A percentile compares a stretch with the other conserved stretches of the same genome.
Evolutionary conservation across 176 grass and related monocot genomes (phyloP).

Genomic region (Urochloa ruziziensis): DNA sequence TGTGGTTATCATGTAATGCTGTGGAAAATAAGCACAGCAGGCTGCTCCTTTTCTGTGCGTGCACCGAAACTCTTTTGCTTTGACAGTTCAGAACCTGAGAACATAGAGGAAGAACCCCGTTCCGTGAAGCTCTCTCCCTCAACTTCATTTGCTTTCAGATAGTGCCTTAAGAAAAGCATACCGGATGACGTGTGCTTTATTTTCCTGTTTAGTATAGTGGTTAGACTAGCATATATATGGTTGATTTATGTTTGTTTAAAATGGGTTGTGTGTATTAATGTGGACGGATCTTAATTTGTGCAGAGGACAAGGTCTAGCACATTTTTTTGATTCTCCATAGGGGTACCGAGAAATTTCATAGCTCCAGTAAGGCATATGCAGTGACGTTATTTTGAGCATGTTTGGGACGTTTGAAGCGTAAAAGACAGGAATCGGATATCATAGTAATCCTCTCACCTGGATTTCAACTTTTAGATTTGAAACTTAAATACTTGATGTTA

Average conservation of each 20-base stretch:
- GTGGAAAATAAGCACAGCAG: conserved; percentile 10
- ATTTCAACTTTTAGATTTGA: neutral
- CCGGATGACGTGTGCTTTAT: neutral
- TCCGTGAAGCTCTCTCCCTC: neutral
- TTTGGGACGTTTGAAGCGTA: neutral
- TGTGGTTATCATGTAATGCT: conserved; percentile 24
- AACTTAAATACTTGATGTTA: neutral
- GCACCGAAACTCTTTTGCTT: conserved; percentile 7
- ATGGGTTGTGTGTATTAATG: neutral
- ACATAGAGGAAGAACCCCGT: neutral
- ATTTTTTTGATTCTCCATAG: neutral
- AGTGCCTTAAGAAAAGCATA: neutral
- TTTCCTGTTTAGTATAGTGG: neutral
- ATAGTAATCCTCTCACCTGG: neutral
- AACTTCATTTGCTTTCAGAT: neutral
- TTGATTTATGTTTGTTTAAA: neutral
- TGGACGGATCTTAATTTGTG: neutral
- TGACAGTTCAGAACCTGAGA: neutral
- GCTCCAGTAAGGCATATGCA: neutral
- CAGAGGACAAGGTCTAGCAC: neutral
- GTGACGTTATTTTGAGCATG: neutral
- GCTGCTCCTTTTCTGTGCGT: neutral
- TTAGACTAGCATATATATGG: neutral
- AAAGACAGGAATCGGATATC: neutral
- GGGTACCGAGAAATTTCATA: neutral